A percentile compares a stretch with the other conserved stretches of the same genome.
Conservation (phyloP, 2,329 filamentous ascomycete species). For the Bipolaris sorokiniana region DNA sequence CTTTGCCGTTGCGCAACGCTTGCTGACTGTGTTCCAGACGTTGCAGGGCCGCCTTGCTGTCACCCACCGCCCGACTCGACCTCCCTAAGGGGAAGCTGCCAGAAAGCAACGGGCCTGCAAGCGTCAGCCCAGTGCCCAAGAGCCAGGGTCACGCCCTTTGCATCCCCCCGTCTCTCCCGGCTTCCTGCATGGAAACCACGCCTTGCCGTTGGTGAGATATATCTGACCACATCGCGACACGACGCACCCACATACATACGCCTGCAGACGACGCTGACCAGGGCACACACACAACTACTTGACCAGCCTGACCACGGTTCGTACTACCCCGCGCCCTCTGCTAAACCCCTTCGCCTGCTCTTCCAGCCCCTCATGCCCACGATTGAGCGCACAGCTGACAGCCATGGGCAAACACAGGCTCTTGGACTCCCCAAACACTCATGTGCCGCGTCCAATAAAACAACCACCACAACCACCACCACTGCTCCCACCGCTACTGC, state of each 20-base stretch:
- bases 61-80: conserved; percentile 19
- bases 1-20: conserved; percentile 35
- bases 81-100: conserved; percentile 9
- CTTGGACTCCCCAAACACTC: conserved; percentile 26
- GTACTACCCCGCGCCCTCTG: conserved; percentile 39
- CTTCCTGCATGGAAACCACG: conserved; percentile 29
- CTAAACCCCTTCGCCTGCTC: conserved; percentile 8
- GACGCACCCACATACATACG: conserved; percentile 40
- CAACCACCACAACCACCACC: conserved; percentile 10
- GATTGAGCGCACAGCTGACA: conserved; percentile 38
- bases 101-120: conserved; percentile 9
- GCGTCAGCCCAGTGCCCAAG: conserved; percentile 5
- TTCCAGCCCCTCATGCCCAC: conserved; percentile 13
- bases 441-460: conserved; percentile 38
- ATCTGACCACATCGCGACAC: conserved; percentile 30
- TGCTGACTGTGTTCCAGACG: conserved; percentile 41
- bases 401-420: conserved; percentile 40
- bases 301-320: conserved; percentile 39
- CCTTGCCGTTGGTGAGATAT: conserved; percentile 26
- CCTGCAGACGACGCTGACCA: conserved; percentile 39
- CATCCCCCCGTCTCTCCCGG: conserved; percentile 13
- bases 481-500: conserved; percentile 9
- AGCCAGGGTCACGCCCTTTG: conserved; percentile 29
- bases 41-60: conserved; percentile 27
- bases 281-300: conserved; percentile 33